phyloP scores from a whole-genome alignment of 2,329 filamentous ascomycete species.

The Ophiostoma pallidulum region DNA sequence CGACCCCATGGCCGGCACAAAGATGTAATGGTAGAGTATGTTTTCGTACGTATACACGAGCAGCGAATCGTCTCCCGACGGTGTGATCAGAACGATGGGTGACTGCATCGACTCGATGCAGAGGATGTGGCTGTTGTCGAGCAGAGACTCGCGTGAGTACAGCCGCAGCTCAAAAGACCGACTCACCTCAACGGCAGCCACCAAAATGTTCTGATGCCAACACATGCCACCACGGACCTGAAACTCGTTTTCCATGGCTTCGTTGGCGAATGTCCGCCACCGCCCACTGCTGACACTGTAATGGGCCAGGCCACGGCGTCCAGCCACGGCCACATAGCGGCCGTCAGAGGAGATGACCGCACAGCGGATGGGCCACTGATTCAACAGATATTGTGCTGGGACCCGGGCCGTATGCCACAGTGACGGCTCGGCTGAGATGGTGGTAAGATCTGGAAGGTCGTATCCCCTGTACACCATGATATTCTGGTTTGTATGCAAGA shows the following conservation, averaged over 20 bases:
- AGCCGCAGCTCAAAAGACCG: conserved; percentile 79
- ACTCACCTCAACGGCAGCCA: conserved; percentile 84
- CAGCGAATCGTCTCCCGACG: conserved; percentile 86
- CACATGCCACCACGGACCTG: conserved; percentile 93
- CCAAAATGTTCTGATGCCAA: conserved; percentile 93
- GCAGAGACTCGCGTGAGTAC: conserved; percentile 74
- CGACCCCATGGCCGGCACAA: conserved; percentile 58
- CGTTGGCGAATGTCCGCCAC: conserved; percentile 89
- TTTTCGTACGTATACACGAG: conserved; percentile 98
- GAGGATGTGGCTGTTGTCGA: conserved; percentile 64
- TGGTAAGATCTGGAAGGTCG: conserved; percentile 80
- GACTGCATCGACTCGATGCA: conserved; percentile 70
- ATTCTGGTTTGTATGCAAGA: conserved; percentile 79
- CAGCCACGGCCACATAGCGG: conserved; percentile 92
- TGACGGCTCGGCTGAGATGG: conserved; percentile 82
- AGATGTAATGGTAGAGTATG: conserved; percentile 87
- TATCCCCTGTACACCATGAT: conserved; percentile 92
- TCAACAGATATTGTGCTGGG: conserved; percentile 71
- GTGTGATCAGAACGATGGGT: conserved; percentile 80
- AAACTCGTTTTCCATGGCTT: conserved; percentile 78
- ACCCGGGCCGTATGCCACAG: conserved; percentile 93
- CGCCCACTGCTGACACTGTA: conserved; percentile 90
- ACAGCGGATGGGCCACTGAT: conserved; percentile 88
- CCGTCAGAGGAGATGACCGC: conserved; percentile 86
- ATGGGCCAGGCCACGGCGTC: conserved; percentile 80